phyloP scores from a whole-genome alignment of 306 rosid genomes.

The Ceratonia siliqua region DNA sequence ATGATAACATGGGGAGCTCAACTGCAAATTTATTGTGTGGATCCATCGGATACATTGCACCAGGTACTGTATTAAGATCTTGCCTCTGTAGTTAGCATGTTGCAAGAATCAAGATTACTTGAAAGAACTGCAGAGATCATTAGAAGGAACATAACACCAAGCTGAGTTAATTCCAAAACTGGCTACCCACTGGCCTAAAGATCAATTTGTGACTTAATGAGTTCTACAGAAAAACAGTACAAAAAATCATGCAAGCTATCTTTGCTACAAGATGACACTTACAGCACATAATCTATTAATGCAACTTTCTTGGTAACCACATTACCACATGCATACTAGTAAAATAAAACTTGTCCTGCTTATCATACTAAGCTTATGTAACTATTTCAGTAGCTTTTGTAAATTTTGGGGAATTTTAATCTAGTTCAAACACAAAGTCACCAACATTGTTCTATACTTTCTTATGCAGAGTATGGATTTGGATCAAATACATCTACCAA shows the following conservation, averaged over 20 bases:
- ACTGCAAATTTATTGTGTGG: slow-evolving; percentile 60
- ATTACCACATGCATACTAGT: not conserved
- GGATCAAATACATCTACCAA: slow-evolving; percentile 62
- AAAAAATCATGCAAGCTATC: not conserved
- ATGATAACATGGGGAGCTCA: slow-evolving; percentile 61
- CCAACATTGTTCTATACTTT: not conserved
- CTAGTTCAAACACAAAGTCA: not conserved
- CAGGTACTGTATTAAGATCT: slow-evolving; percentile 46
- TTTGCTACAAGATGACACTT: not conserved
- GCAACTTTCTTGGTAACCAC: not conserved
- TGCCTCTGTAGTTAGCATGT: not conserved
- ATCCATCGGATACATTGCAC: slow-evolving; percentile 73
- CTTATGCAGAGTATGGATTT: slow-evolving; percentile 62
- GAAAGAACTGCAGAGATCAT: not conserved
- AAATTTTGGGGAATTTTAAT: not conserved
- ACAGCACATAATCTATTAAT: not conserved
- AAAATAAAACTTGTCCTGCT: not conserved
- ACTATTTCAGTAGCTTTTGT: not conserved
- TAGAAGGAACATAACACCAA: not conserved
- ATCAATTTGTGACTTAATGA: not conserved
- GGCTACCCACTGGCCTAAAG: not conserved
- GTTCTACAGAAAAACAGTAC: not conserved
- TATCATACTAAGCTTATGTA: not conserved
- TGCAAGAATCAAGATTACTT: not conserved
- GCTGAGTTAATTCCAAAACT: not conserved